Evolutionary conservation across 73 alveolate genomes (phyloP), one percentile per base, ranked within the genome.

Genomic region (Tetrahymena borealis): DNA sequence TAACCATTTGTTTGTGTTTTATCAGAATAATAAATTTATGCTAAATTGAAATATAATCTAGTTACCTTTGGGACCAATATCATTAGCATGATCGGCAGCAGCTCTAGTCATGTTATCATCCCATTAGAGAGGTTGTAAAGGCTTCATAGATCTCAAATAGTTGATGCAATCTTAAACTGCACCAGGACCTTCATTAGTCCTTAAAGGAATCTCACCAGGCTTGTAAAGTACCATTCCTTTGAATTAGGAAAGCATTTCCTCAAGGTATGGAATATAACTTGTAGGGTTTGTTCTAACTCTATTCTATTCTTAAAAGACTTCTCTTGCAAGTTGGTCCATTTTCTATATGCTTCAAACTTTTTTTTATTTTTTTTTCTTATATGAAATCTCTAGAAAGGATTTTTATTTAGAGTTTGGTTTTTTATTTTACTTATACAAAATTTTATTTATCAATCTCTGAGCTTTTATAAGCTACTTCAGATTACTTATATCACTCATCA

Each of bases 1-100:
- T n/a, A n/a, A n/a, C n/a, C n/a, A n/a, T n/a, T n/a, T n/a, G n/a
- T 60, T 60, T 18, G 20, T 60, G 38, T 5, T 32, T 4, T 15
- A 60, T 20, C 4, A 60, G 85, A 60, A 6, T 11, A 60, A 18
- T 24, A 35, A 60, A n/a, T 13, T 60, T 4, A 15, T 18, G 13
- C 3, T 24, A 24, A 43, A 39, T 39, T 7, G 43, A 9, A 39
- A 39, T 39, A 9, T 39, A 9, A 9, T 9, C 7, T 39, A 12
- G 7, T 60, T 60, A 11, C 99, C 99, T 91, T 95, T 94, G 6
- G 98, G 97, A 11, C 99, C 99, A 41, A 98, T 93, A 91, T 98
- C 99, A 32, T 97, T 94, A 38, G 97, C 96, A 92, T 96, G 98
- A 93, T 98, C 99, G 36, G 90, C 41, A 20, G 99, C 99, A 20